Conservation (phyloP, 179 eudicot species). For the Patellifolia procumbens region DNA sequence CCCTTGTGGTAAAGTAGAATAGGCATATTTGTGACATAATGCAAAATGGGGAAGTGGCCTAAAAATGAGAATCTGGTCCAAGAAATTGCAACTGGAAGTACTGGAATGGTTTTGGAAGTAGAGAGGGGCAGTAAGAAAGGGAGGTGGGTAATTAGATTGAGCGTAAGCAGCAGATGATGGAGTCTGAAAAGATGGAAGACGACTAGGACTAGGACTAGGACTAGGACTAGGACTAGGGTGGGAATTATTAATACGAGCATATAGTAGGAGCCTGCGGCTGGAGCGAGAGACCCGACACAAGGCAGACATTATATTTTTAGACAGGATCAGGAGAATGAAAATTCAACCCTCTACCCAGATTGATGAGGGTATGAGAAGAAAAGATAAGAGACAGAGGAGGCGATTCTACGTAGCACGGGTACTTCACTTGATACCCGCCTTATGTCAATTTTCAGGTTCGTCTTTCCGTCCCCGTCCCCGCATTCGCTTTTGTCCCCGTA, state of each 20-base stretch:
- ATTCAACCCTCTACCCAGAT: too few species aligned
- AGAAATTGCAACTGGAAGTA: neutral
- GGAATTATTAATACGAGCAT: too few species aligned
- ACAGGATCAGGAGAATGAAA: neutral
- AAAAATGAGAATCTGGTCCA: neutral
- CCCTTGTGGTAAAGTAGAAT: constrained; percentile 20
- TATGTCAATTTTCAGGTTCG: too few species aligned
- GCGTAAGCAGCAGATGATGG: constrained; percentile 14
- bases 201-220: constrained; percentile 21
- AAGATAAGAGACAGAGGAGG: too few species aligned
- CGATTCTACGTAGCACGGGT: too few species aligned
- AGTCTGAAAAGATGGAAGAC: constrained; percentile 7
- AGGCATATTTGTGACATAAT: constrained; percentile 16
- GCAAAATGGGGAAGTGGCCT: neutral
- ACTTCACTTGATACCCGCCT: too few species aligned
- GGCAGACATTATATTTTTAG: constrained; percentile 28
- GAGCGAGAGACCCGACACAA: constrained; percentile 34
- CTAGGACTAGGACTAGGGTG: constrained; percentile 28
- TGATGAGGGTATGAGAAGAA: too few species aligned
- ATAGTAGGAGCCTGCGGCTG: constrained; percentile 25
- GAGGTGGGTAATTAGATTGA: neutral
- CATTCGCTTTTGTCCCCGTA: too few species aligned
- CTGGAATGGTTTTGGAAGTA: neutral
- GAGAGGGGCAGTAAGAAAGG: neutral
- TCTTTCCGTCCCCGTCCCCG: too few species aligned